A percentile compares a stretch with the other conserved stretches of the same genome.
These are phyloP conservation scores for Lentinus brumalis DNA, from an alignment of 768 basidiomycete genomes.

Conservation along the genomic window DNA sequence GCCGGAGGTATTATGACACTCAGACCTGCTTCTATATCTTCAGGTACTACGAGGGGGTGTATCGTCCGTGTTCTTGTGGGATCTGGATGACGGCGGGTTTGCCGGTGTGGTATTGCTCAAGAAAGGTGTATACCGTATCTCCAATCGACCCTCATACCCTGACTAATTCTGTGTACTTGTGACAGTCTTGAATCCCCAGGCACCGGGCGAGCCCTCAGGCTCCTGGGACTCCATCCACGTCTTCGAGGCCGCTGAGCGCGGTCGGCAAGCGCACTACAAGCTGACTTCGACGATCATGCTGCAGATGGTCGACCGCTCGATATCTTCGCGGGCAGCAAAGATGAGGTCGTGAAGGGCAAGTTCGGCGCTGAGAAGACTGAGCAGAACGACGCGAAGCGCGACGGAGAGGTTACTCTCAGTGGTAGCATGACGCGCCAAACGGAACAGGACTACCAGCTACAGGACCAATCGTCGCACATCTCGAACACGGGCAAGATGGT, in stretches of 20 bases:
- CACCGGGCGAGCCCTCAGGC: constrained; percentile 67
- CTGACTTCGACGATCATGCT: constrained; percentile 98
- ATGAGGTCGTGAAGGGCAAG: constrained; percentile 17
- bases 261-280: constrained; percentile 93
- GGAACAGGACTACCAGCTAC: constrained; percentile 85
- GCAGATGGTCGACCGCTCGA: constrained; percentile 66
- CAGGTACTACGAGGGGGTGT: constrained; percentile 97
- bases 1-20: no score
- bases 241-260: constrained; percentile 92
- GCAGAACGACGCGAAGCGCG: constrained; percentile 54
- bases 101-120: constrained; percentile 96
- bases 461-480: constrained; percentile 83
- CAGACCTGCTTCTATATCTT: neutral
- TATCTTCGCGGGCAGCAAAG: constrained; percentile 12
- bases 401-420: constrained; percentile 82
- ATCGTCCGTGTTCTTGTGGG: constrained; percentile 97
- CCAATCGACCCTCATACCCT: neutral
- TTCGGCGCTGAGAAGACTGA: constrained; percentile 27
- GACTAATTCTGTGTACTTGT: neutral
- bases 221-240: constrained; percentile 99
- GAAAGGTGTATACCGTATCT: constrained; percentile 61
- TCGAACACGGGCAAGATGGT: constrained; percentile 94
- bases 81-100: constrained; percentile 93
- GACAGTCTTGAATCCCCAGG: constrained; percentile 62
- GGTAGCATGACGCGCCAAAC: constrained; percentile 96